A percentile compares a stretch with the other conserved stretches of the same genome.
These are phyloP conservation scores for Penicillium waksmanii DNA, from an alignment of 495 filamentous ascomycete genomes.

Conservation along the genomic window DNA sequence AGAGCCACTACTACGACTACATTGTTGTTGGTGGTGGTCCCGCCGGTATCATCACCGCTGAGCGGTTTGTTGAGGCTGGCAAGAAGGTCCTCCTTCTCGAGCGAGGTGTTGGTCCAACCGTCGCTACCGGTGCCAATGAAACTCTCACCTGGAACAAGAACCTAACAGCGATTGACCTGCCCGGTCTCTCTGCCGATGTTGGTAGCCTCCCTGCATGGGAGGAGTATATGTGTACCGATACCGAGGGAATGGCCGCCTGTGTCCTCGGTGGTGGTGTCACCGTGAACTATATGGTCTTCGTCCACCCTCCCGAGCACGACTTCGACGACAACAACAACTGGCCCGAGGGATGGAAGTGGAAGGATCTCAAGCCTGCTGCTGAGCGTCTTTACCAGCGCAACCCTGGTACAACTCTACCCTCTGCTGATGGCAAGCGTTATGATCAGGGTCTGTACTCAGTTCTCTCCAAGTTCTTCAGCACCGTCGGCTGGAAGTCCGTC, in stretches of 20 bases:
- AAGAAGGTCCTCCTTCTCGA: slow-evolving; percentile 47
- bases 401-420: slow-evolving; percentile 70
- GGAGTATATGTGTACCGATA: slow-evolving; percentile 60
- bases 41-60: slow-evolving; percentile 52
- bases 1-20: slow-evolving; percentile 32
- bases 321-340: slow-evolving; percentile 77
- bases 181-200: slow-evolving; percentile 57
- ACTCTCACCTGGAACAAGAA: slow-evolving; percentile 33
- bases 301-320: slow-evolving; percentile 60
- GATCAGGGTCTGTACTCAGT: slow-evolving; percentile 67
- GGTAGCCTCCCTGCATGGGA: slow-evolving; percentile 28
- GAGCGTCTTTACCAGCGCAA: slow-evolving; percentile 67
- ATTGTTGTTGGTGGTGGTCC: slow-evolving; percentile 43
- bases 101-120: slow-evolving; percentile 36
- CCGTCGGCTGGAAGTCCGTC: slow-evolving; percentile 64
- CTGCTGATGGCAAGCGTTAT: slow-evolving; percentile 69
- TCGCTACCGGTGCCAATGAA: slow-evolving; percentile 34
- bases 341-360: slow-evolving; percentile 70
- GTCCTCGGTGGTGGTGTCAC: slow-evolving; percentile 79
- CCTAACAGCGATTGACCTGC: slow-evolving; percentile 79
- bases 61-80: slow-evolving; percentile 66
- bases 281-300: slow-evolving; percentile 68
- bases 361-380: slow-evolving; percentile 61
- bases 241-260: slow-evolving; percentile 75
- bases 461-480: slow-evolving; percentile 55